Conservation (phyloP, 345 rosid genomes). For the Firmiana major region DNA sequence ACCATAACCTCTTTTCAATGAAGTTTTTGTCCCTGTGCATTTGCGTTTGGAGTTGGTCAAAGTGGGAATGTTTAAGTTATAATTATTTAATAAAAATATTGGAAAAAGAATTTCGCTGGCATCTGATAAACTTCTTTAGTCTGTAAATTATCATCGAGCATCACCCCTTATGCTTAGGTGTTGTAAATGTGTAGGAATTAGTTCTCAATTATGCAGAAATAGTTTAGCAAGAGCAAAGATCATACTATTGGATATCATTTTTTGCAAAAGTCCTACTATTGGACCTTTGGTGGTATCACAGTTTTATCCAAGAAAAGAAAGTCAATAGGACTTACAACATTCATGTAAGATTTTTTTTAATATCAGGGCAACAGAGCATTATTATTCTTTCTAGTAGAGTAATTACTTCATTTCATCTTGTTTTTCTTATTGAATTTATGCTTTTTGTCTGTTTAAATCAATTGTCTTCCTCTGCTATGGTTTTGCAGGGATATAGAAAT, state of each 20-base stretch:
- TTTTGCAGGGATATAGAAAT: constrained; percentile 78
- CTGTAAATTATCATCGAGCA: background rate
- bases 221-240: background rate
- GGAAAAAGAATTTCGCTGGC: background rate
- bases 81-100: background rate
- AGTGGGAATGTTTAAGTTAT: background rate
- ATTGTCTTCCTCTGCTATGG: constrained; percentile 13
- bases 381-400: background rate
- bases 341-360: background rate
- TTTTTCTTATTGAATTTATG: background rate
- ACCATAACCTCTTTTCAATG: background rate
- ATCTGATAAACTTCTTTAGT: background rate
- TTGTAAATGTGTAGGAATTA: background rate
- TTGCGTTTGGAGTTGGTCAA: constrained; percentile 8
- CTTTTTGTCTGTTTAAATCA: constrained; percentile 4
- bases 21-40: background rate
- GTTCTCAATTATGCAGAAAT: background rate
- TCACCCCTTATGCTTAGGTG: background rate
- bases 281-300: background rate
- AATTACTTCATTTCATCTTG: constrained; percentile 2
- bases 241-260: constrained; percentile 1
- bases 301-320: background rate
- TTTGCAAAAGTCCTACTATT: background rate
- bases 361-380: background rate
- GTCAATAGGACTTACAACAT: background rate